phyloP scores from a whole-genome alignment of 768 basidiomycete species.

The Agaricus blazei region DNA sequence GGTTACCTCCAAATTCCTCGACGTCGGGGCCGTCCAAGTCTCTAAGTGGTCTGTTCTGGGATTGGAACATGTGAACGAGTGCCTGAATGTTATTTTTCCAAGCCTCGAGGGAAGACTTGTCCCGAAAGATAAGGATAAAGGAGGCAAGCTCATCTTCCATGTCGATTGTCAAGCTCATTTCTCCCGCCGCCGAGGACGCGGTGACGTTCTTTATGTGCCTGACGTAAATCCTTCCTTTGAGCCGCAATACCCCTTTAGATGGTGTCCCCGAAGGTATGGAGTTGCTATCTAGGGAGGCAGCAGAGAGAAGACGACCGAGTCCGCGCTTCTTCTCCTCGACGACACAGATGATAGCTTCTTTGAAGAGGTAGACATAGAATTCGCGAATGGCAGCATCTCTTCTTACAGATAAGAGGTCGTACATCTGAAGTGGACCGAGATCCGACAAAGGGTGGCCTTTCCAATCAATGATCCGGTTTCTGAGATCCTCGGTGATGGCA shows the following conservation, averaged over 20 bases:
- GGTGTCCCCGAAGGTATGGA: constrained; percentile 34
- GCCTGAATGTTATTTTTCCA: constrained; percentile 84
- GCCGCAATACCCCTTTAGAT: constrained; percentile 70
- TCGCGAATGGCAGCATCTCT: constrained; percentile 88
- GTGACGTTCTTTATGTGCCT: constrained; percentile 89
- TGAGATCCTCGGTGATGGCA: constrained; percentile 83
- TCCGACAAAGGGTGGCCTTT: constrained; percentile 90
- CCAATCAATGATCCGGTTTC: constrained; percentile 91
- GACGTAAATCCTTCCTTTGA: constrained; percentile 95
- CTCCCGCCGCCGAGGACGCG: constrained; percentile 70
- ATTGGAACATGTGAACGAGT: constrained; percentile 69
- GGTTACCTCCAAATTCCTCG: constrained; percentile 76
- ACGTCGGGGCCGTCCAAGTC: constrained; percentile 41
- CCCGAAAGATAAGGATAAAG: constrained; percentile 94
- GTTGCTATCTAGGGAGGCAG: constrained; percentile 50
- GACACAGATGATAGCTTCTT: constrained; percentile 98
- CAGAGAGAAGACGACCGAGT: constrained; percentile 67
- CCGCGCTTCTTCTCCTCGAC: constrained; percentile 91
- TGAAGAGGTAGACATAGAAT: constrained; percentile 96
- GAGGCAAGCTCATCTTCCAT: constrained; percentile 98
- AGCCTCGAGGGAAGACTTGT: constrained; percentile 80
- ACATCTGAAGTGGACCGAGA: constrained; percentile 87
- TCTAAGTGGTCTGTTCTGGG: constrained; percentile 33
- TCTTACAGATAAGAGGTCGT: constrained; percentile 84
- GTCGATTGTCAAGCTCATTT: constrained; percentile 92